Evolutionary conservation across 192 early-diverging fungal species (phyloP).

Genomic region (Entomortierella lignicola): DNA sequence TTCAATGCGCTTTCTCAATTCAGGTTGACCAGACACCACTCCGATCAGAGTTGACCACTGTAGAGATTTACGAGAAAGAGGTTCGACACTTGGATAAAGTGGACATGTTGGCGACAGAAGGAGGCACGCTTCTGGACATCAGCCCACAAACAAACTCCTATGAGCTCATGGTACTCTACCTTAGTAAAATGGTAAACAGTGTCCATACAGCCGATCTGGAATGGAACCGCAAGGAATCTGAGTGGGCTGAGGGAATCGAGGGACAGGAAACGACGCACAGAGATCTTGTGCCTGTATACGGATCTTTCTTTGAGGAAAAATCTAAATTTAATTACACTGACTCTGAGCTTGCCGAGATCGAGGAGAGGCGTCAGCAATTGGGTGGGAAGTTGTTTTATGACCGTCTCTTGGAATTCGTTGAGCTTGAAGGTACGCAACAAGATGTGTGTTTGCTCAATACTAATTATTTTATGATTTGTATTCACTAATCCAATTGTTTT

Average conservation of each 20-base stretch:
- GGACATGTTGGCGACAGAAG: conserved; percentile 25
- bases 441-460: background rate
- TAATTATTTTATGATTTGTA: background rate
- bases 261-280: conserved; percentile 12
- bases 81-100: conserved; percentile 31
- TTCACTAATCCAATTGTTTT: background rate
- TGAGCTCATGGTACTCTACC: conserved; percentile 39
- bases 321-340: conserved; percentile 29
- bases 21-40: conserved; percentile 16
- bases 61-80: conserved; percentile 42
- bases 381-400: conserved; percentile 52
- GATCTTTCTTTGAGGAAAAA: conserved; percentile 26
- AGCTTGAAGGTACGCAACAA: conserved; percentile 21
- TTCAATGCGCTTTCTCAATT: conserved; percentile 44
- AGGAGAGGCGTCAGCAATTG: conserved; percentile 21
- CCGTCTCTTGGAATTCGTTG: conserved; percentile 41
- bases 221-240: conserved; percentile 29
- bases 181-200: conserved; percentile 37
- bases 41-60: conserved; percentile 34
- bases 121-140: conserved; percentile 44
- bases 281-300: conserved; percentile 22
- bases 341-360: conserved; percentile 38
- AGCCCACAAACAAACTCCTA: conserved; percentile 45
- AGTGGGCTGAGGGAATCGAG: conserved; percentile 21
- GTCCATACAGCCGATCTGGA: conserved; percentile 37